phyloP scores from a whole-genome alignment of 371 early-diverging fungal genomes.

The Mucor mucedo region DNA sequence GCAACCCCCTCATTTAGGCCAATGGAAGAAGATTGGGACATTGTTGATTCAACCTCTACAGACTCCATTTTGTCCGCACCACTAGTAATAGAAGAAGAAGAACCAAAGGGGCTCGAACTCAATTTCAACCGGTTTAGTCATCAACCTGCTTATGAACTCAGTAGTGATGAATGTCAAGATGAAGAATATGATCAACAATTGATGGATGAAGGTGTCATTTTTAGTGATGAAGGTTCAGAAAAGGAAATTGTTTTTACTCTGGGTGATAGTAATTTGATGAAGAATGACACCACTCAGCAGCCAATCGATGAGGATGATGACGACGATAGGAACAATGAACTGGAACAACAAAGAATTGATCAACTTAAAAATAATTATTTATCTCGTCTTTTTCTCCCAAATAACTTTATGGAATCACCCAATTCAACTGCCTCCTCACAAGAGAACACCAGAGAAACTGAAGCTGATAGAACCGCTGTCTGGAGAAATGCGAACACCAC shows the following conservation, averaged over 20 bases:
- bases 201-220: not conserved
- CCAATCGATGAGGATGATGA: slow-evolving; percentile 7
- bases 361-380: slow-evolving; percentile 2
- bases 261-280: slow-evolving; percentile 12
- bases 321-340: slow-evolving; percentile 1
- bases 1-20: not conserved
- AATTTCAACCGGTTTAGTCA: slow-evolving; percentile 8
- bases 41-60: slow-evolving; percentile 9
- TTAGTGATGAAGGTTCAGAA: not conserved
- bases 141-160: not conserved
- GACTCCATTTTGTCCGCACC: too few relatives aligned
- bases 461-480: slow-evolving; percentile 7
- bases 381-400: not conserved
- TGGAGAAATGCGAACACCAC: slow-evolving; percentile 15
- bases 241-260: slow-evolving; percentile 1
- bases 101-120: not conserved
- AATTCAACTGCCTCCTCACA: too few relatives aligned
- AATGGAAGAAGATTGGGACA: slow-evolving; percentile 22
- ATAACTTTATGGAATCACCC: too few relatives aligned
- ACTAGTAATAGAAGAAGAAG: too few relatives aligned
- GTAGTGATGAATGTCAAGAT: not conserved
- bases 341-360: slow-evolving; percentile 12
- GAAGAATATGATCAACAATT: not conserved
- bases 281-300: slow-evolving; percentile 5
- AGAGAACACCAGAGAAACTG: slow-evolving; percentile 13